phyloP scores from a whole-genome alignment of 306 rosid species.

The Pueraria montana region DNA sequence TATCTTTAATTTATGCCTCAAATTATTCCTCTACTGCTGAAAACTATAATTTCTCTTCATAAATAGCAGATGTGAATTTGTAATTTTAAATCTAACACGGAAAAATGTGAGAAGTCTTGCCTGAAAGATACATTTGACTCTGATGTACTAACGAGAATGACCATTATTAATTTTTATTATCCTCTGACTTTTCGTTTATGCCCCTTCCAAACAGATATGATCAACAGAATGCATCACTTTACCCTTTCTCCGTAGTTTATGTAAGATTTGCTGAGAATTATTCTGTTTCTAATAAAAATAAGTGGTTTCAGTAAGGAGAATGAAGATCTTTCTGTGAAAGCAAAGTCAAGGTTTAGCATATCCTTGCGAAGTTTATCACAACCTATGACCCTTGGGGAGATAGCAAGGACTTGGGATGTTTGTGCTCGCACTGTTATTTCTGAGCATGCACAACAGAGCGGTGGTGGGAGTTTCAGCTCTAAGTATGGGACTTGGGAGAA shows the following conservation, averaged over 20 bases:
- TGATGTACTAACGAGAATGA: background rate
- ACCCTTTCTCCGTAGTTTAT: conserved; percentile 5
- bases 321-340: conserved; percentile 91
- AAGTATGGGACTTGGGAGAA: conserved; percentile 91
- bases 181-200: background rate
- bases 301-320: conserved; percentile 73
- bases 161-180: background rate
- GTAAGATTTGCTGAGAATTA: background rate
- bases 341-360: conserved; percentile 88
- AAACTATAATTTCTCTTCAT: background rate
- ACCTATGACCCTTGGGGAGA: conserved; percentile 89
- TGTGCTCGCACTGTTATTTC: conserved; percentile 87
- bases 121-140: background rate
- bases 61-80: background rate
- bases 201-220: background rate
- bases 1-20: background rate
- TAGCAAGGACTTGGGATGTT: conserved; percentile 95
- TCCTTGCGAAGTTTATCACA: conserved; percentile 86
- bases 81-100: conserved; percentile 18
- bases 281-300: conserved; percentile 43
- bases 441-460: conserved; percentile 91
- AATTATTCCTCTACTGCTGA: background rate
- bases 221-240: conserved; percentile 7
- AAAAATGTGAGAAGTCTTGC: background rate
- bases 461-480: conserved; percentile 99